Evolutionary conservation across 108 stramenopile species (phyloP), one percentile per base, ranked within the genome.

Genomic region (Fragilaria radians): DNA sequence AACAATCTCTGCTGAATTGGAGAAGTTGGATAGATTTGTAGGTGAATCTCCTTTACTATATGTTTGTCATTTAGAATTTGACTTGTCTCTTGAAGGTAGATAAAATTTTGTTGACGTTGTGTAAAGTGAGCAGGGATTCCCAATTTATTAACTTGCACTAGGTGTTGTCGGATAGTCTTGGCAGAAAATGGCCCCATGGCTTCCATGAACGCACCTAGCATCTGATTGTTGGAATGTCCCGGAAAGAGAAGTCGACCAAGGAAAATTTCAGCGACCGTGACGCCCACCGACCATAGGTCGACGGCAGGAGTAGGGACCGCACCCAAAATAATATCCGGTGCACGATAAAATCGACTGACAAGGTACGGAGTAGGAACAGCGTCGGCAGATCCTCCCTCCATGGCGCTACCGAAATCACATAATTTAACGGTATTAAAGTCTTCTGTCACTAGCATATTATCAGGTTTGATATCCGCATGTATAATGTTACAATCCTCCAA

Each of bases 321-420:
- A 11, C 99, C 99, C 61, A 99, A 75, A 22, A 99, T 95, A n/a
- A 98, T 86, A 74, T 99, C 99, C 0, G 99, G 99, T 0, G 97
- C 93, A 28, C 99, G 89, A 64, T 99, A 99, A 63, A 95, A 99
- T 23, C 98, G 78, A n/a, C 89, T 90, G 4, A 98, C 97, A 1
- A 99, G 83, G 58, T 98, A 97, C 11, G 97, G 97, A 9, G 99
- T 95, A 1, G 94, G 88, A 30, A 86, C 80, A 52, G 82, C 82
- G 61, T 93, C 87, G 14, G 71, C 72, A 31, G 83, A 89, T 0
- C 56, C 67, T 64, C 78, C 91, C 45, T 85, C 87, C 42, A 98
- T 88, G n/a, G 97, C 97, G 24, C 70, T 72, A 1, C 94, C 98
- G 65, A 99, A 96, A 71, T 99, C 99, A 23, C 89, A 89, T 4